Evolutionary conservation across 192 early-diverging fungal genomes (phyloP).

Genomic region (Chytriomyces sp.): DNA sequence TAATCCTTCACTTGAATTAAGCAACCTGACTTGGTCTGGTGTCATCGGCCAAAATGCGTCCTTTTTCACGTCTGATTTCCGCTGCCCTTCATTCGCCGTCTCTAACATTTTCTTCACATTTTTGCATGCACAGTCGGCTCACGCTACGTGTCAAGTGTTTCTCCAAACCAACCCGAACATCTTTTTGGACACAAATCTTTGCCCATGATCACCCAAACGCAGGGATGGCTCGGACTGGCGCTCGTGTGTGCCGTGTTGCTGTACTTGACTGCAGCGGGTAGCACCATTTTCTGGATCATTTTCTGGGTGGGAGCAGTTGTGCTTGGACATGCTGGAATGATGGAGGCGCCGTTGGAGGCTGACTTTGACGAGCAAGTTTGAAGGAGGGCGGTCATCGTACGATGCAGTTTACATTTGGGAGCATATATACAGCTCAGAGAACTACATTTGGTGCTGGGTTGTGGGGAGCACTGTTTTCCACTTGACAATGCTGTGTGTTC

Average conservation of each 20-base stretch:
- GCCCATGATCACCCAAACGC: constrained; percentile 41
- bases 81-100: background rate
- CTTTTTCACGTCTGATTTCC: background rate
- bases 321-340: constrained; percentile 47
- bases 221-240: constrained; percentile 48
- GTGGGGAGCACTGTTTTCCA: background rate
- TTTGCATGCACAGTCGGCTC: constrained; percentile 31
- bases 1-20: too few relatives aligned
- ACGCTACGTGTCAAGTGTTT: constrained; percentile 41
- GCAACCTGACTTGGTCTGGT: too few relatives aligned
- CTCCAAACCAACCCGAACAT: constrained; percentile 41
- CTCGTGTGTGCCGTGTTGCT: constrained; percentile 40
- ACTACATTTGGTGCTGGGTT: background rate
- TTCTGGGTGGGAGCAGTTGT: constrained; percentile 39
- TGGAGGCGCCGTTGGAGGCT: constrained; percentile 56
- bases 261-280: constrained; percentile 42
- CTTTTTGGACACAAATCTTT: constrained; percentile 21
- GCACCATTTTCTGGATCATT: constrained; percentile 50
- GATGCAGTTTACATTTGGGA: background rate
- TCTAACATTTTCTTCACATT: background rate
- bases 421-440: background rate
- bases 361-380: constrained; percentile 38
- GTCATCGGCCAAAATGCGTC: background rate
- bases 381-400: background rate
- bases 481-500: background rate